Evolutionary conservation across 2,329 filamentous ascomycete genomes (phyloP).

Genomic region (Neocucurbitaria cava): DNA sequence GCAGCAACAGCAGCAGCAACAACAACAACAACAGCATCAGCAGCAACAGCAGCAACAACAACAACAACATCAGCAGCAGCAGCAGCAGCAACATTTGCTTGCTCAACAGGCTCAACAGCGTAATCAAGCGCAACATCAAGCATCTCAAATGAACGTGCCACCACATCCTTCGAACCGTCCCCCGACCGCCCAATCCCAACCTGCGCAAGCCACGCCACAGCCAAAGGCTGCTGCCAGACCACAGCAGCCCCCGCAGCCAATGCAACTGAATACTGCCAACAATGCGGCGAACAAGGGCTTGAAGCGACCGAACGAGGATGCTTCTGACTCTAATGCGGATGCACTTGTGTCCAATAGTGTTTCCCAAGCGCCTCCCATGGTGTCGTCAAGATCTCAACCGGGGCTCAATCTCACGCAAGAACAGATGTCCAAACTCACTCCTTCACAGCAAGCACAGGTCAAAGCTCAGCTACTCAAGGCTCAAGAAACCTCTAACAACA

Average conservation of each 20-base stretch:
- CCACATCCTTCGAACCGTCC: conserved; percentile 30
- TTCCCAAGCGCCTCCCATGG: conserved; percentile 47
- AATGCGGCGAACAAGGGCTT: conserved; percentile 34
- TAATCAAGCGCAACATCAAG: conserved; percentile 12
- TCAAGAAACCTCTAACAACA: conserved; percentile 42
- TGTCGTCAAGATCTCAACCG: conserved; percentile 40
- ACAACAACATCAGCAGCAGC: conserved; percentile 12
- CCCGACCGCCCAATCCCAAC: conserved; percentile 28
- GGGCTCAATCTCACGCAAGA: conserved; percentile 40
- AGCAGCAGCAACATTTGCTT: conserved; percentile 15
- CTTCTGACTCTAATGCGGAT: conserved; percentile 47
- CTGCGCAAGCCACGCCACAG: conserved; percentile 27
- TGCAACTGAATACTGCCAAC: conserved; percentile 26
- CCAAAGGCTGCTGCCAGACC: conserved; percentile 27
- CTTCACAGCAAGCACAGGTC: conserved; percentile 41
- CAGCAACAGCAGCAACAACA: conserved; percentile 17
- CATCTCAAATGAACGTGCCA: conserved; percentile 17
- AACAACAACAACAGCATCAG: conserved; percentile 31
- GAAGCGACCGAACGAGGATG: conserved; percentile 53
- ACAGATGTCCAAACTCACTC: conserved; percentile 44
- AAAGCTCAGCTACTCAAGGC: conserved; percentile 43
- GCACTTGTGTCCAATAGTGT: conserved; percentile 21
- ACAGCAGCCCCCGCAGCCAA: conserved; percentile 25
- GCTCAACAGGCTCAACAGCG: conserved; percentile 15
- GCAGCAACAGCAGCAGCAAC: conserved; percentile 15